These are phyloP conservation scores for Anthracocystis setariae DNA, from an alignment of 1,284 basidiomycete genomes.

Conservation along the genomic window DNA sequence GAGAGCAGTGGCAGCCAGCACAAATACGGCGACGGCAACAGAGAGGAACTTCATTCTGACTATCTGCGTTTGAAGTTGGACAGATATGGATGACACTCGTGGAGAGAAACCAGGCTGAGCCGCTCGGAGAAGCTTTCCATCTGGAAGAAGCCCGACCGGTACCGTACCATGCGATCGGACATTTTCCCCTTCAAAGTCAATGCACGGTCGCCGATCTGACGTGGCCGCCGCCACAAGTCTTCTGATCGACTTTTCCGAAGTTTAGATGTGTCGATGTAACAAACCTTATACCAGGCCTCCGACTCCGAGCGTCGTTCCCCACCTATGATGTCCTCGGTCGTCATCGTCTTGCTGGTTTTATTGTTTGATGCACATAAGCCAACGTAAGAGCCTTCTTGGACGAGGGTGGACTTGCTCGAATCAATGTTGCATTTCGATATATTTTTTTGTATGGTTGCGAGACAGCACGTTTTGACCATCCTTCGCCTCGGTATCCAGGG, in stretches of 20 bases:
- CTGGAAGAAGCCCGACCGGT: constrained; percentile 3
- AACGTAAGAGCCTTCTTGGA: too few species aligned
- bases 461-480: not conserved
- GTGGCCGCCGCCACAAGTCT: constrained; percentile 8
- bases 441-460: not conserved
- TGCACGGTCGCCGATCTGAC: constrained; percentile 25
- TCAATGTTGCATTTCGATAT: too few species aligned
- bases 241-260: not conserved
- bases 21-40: constrained; percentile 26
- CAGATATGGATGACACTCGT: constrained; percentile 1
- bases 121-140: not conserved
- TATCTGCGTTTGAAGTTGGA: not conserved
- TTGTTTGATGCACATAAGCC: too few species aligned
- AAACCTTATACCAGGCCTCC: too few species aligned
- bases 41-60: constrained; percentile 38
- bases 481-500: not conserved
- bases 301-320: too few species aligned
- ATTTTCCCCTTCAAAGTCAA: constrained; percentile 3
- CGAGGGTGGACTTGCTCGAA: too few species aligned
- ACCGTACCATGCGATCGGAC: constrained; percentile 24
- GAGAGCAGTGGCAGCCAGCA: constrained; percentile 34
- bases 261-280: too few species aligned
- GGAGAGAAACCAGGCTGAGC: not conserved
- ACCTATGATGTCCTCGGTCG: too few species aligned
- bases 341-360: too few species aligned